phyloP scores from a whole-genome alignment of 2,329 filamentous ascomycete species.

The Chrysoporthe cubensis region DNA sequence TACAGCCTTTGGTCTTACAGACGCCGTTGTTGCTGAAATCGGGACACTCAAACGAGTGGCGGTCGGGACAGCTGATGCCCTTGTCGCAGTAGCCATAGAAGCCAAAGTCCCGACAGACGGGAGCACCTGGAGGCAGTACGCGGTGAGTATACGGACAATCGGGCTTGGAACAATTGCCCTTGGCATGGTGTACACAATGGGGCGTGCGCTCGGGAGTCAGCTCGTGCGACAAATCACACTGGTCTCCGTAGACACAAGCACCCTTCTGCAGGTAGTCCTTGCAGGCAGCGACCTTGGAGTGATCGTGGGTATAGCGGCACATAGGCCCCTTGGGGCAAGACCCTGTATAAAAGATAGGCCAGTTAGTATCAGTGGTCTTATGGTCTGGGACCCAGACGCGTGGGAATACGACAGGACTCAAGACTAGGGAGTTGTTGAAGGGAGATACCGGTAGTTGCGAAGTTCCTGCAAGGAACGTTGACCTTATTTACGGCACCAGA shows the following conservation, averaged over 20 bases:
- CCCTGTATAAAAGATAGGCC: constrained; percentile 58
- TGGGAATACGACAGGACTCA: constrained; percentile 7
- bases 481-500: constrained; percentile 67
- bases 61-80: constrained; percentile 75
- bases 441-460: constrained; percentile 70
- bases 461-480: constrained; percentile 73
- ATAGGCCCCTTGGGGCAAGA: constrained; percentile 79
- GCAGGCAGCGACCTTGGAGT: constrained; percentile 86
- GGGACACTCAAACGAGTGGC: constrained; percentile 92
- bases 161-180: constrained; percentile 85
- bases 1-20: constrained; percentile 82
- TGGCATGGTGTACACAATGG: constrained; percentile 86
- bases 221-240: constrained; percentile 91
- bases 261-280: constrained; percentile 83
- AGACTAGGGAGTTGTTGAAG: constrained; percentile 34
- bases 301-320: constrained; percentile 84
- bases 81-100: constrained; percentile 87
- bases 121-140: constrained; percentile 73
- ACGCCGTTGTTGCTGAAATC: constrained; percentile 89
- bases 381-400: constrained; percentile 8
- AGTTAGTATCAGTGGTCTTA: constrained; percentile 17
- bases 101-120: constrained; percentile 84
- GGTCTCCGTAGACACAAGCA: constrained; percentile 74
- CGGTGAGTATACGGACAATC: constrained; percentile 88
- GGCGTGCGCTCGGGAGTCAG: constrained; percentile 82